A percentile compares a stretch with the other conserved stretches of the same genome.
phyloP scores from a whole-genome alignment of 1,139 yeast genomes.

The Candida mesenterica region DNA sequence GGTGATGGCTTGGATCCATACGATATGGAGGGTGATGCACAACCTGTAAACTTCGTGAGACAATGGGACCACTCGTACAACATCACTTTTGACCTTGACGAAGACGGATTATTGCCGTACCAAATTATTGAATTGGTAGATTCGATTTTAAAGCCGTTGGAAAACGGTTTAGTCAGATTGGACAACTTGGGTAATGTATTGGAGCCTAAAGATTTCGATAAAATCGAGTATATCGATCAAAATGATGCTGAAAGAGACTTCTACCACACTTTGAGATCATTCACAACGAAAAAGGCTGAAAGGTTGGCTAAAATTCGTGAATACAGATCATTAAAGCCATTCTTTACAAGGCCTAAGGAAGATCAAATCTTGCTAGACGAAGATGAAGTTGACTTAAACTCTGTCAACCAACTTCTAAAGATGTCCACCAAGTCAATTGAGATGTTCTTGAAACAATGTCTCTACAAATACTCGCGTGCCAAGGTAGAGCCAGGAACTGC shows the following conservation, averaged over 20 bases:
- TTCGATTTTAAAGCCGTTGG: constrained; percentile 59
- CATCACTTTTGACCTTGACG: constrained; percentile 59
- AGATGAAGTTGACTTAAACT: constrained; percentile 44
- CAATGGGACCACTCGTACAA: constrained; percentile 93
- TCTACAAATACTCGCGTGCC: constrained; percentile 82
- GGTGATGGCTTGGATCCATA: constrained; percentile 98
- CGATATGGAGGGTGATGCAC: constrained; percentile 99
- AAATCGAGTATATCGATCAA: constrained; percentile 70
- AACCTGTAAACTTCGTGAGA: constrained; percentile 87
- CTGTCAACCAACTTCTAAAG: constrained; percentile 73
- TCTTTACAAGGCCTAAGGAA: constrained; percentile 39
- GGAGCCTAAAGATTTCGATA: constrained; percentile 34
- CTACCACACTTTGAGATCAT: constrained; percentile 70
- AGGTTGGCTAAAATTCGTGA: constrained; percentile 58
- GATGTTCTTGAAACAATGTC: constrained; percentile 74
- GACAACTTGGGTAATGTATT: constrained; percentile 73
- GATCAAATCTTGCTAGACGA: constrained; percentile 40
- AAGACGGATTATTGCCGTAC: constrained; percentile 65
- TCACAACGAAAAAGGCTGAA: constrained; percentile 54
- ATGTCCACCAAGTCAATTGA: constrained; percentile 60
- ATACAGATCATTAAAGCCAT: constrained; percentile 43
- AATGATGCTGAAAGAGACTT: constrained; percentile 83
- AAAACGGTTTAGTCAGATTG: constrained; percentile 55
- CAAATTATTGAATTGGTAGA: constrained; percentile 60
- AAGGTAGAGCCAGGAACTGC: constrained; percentile 99